phyloP scores from a whole-genome alignment of 2,329 filamentous ascomycete genomes.

The Talaromyces funiculosus region DNA sequence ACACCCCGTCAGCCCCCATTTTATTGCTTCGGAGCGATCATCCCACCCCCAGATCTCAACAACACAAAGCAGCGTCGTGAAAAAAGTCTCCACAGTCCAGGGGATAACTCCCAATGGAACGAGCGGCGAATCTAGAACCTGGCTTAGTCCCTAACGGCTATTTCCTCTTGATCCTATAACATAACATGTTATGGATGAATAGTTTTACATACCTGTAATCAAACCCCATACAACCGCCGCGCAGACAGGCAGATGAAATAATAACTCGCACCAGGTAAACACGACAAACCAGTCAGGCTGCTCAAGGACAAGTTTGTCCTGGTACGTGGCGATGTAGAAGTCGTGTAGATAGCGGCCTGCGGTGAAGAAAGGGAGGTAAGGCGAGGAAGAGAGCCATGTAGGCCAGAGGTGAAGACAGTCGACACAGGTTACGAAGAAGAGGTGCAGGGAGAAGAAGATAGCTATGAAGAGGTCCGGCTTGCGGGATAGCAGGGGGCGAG shows the following conservation, averaged over 20 bases:
- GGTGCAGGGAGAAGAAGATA: slow-evolving; percentile 11
- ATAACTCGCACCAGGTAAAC: slow-evolving; percentile 54
- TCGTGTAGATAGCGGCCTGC: slow-evolving; percentile 48
- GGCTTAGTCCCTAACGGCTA: no score
- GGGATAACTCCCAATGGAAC: slow-evolving; percentile 56
- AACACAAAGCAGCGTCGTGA: slow-evolving; percentile 60
- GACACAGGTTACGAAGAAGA: slow-evolving; percentile 7
- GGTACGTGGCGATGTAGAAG: slow-evolving; percentile 57
- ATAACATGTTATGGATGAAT: no score
- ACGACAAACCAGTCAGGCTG: slow-evolving; percentile 56
- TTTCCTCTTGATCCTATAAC: no score
- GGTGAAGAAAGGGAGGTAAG: slow-evolving; percentile 40
- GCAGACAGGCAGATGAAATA: slow-evolving; percentile 58
- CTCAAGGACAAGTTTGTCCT: slow-evolving; percentile 58
- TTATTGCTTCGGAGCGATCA: slow-evolving; percentile 41
- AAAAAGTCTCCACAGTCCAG: slow-evolving; percentile 53
- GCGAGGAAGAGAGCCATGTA: slow-evolving; percentile 46
- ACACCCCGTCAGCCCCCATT: slow-evolving; percentile 46
- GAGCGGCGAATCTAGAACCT: slow-evolving; percentile 47
- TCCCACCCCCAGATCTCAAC: slow-evolving; percentile 56
- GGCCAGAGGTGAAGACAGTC: slow-evolving; percentile 14
- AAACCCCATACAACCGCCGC: slow-evolving; percentile 52
- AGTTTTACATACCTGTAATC: slow-evolving; percentile 43
- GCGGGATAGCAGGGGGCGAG: slow-evolving; percentile 2
- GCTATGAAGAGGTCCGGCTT: neutral